Evolutionary conservation across 2,329 filamentous ascomycete species (phyloP).

Genomic region (Furcasterigmium sp.): DNA sequence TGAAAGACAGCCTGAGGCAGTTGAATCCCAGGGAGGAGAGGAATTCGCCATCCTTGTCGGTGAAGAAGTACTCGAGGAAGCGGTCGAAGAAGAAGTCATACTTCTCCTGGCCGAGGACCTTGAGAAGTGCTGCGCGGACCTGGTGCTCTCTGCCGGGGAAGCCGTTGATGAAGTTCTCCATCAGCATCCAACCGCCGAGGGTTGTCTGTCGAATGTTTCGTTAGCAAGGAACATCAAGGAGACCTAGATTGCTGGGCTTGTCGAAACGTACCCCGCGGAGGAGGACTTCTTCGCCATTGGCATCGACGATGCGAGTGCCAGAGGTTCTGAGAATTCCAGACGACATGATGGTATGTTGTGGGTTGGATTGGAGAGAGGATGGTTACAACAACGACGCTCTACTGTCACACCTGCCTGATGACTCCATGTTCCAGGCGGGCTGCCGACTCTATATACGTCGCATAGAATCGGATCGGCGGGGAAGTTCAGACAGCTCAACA

Average conservation of each 20-base stretch:
- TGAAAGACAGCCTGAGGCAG: slow-evolving; percentile 55
- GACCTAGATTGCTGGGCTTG: too few species aligned
- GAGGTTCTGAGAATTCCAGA: slow-evolving; percentile 9
- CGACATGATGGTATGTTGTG: not conserved
- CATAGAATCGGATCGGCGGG: too few species aligned
- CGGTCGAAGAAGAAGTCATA: slow-evolving; percentile 56
- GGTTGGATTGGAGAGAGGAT: too few species aligned
- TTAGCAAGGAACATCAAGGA: too few species aligned
- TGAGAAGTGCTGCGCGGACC: slow-evolving; percentile 46
- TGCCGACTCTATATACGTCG: too few species aligned
- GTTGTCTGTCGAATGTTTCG: too few species aligned
- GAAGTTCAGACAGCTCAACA: too few species aligned
- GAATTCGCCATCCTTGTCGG: slow-evolving; percentile 51
- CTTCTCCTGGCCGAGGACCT: slow-evolving; percentile 49
- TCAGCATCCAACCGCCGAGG: slow-evolving; percentile 29
- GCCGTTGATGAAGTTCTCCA: slow-evolving; percentile 62
- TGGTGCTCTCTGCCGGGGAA: slow-evolving; percentile 53
- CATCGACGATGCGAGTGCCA: slow-evolving; percentile 32
- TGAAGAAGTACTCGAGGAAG: slow-evolving; percentile 54
- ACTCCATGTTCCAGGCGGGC: too few species aligned
- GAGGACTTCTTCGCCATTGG: slow-evolving; percentile 35
- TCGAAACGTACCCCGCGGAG: slow-evolving; percentile 28
- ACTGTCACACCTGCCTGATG: too few species aligned
- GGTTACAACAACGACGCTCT: too few species aligned
- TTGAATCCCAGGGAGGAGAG: slow-evolving; percentile 51